Evolutionary conservation across 2,329 filamentous ascomycete genomes (phyloP).

Genomic region (Cadophora gregata): DNA sequence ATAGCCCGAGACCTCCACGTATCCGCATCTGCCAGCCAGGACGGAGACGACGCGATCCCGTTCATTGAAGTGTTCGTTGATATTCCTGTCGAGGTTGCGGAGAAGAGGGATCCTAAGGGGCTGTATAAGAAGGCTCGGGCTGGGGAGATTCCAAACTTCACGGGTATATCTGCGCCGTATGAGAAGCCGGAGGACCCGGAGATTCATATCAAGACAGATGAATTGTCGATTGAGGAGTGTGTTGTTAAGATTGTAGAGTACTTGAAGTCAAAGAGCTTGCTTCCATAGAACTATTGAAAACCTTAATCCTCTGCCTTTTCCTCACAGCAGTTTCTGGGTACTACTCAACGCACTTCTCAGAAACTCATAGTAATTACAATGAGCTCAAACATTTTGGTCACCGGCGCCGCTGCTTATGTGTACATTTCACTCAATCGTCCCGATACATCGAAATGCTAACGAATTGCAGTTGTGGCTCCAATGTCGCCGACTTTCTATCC

Average conservation of each 20-base stretch:
- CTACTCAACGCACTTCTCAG: conserved; percentile 9
- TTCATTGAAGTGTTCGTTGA: conserved; percentile 97
- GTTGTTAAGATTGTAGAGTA: conserved; percentile 85
- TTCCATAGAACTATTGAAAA: conserved; percentile 42
- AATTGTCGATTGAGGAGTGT: conserved; percentile 86
- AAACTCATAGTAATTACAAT: conserved; percentile 25
- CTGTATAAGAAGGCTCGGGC: conserved; percentile 96
- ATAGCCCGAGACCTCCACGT: conserved; percentile 82
- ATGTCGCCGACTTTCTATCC: conserved; percentile 45
- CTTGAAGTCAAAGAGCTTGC: conserved; percentile 71
- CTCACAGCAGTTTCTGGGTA: no score
- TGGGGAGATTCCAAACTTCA: conserved; percentile 97
- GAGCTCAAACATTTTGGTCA: conserved; percentile 42
- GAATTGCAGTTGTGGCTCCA: conserved; percentile 45
- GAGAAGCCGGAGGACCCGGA: conserved; percentile 87
- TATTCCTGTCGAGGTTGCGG: conserved; percentile 87
- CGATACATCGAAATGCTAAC: conserved; percentile 27
- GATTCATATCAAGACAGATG: conserved; percentile 83
- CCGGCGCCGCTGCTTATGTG: conserved; percentile 48
- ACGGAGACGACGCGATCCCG: conserved; percentile 68
- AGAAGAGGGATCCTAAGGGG: conserved; percentile 96
- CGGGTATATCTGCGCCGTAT: conserved; percentile 92
- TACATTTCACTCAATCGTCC: conserved; percentile 25
- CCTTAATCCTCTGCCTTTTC: no score
- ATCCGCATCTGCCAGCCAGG: conserved; percentile 60